A percentile compares a stretch with the other conserved stretches of the same genome.
Conservation (phyloP, 2,329 filamentous ascomycete genomes). For the Epichloe aotearoae region DNA sequence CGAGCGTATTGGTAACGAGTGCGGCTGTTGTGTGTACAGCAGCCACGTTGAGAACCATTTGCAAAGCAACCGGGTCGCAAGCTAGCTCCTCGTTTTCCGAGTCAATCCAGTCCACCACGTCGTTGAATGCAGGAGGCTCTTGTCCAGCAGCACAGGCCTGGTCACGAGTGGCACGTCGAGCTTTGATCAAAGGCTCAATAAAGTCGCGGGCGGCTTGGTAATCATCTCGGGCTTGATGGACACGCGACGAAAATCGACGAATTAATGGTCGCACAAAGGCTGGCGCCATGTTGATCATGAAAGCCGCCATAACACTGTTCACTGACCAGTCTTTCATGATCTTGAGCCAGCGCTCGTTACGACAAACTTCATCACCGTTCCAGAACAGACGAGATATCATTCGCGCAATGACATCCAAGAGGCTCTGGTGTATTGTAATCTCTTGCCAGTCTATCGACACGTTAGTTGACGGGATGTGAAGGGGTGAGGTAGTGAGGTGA, state of each 20-base stretch:
- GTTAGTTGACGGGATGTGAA: background rate
- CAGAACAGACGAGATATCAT: constrained; percentile 7
- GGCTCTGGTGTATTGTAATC: background rate
- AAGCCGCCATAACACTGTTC: constrained; percentile 7
- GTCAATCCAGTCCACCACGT: constrained; percentile 8
- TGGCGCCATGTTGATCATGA: constrained; percentile 7
- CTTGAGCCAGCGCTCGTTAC: constrained; percentile 4
- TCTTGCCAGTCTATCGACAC: constrained; percentile 5
- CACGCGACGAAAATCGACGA: constrained; percentile 4
- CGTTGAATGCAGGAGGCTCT: constrained; percentile 1
- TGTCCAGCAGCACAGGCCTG: background rate
- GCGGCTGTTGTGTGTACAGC: constrained; percentile 6
- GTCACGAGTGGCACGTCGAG: constrained; percentile 4
- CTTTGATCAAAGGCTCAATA: constrained; percentile 5
- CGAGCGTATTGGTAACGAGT: constrained; percentile 6
- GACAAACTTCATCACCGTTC: constrained; percentile 7
- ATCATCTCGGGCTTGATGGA: constrained; percentile 4
- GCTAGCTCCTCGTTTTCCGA: constrained; percentile 6
- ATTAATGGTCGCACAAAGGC: constrained; percentile 3
- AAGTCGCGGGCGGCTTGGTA: constrained; percentile 6
- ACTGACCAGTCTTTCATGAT: constrained; percentile 7
- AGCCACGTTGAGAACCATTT: constrained; percentile 7
- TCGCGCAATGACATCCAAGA: constrained; percentile 5
- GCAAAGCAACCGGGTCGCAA: constrained; percentile 7
- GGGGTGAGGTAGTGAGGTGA: no score